These are phyloP conservation scores for Picochlorum costavermella DNA, from an alignment of 139 green algal genomes.

Conservation along the genomic window DNA sequence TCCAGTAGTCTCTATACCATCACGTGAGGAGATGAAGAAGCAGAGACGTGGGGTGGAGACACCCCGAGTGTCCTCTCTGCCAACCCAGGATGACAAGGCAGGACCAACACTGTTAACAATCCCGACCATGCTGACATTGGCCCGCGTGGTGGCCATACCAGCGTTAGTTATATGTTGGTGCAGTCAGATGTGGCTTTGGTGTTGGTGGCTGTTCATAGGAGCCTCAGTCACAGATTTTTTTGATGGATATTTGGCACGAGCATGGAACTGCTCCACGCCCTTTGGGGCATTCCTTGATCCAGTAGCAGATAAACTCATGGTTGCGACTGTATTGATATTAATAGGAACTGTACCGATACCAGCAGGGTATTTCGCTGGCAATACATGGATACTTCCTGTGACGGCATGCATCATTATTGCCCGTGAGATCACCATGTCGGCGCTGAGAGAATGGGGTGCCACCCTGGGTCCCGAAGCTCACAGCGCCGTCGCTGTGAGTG, in stretches of 20 bases:
- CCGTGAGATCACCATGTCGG: slow-evolving; percentile 86
- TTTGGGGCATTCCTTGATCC: slow-evolving; percentile 96
- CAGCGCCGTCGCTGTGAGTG: slow-evolving; percentile 68
- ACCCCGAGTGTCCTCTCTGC: no score
- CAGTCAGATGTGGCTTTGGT: slow-evolving; percentile 49
- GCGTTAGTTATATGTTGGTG: slow-evolving; percentile 44
- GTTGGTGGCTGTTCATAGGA: slow-evolving; percentile 63
- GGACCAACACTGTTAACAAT: slow-evolving; percentile 62
- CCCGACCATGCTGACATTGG: slow-evolving; percentile 80
- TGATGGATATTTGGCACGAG: slow-evolving; percentile 82
- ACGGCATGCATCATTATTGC: slow-evolving; percentile 67
- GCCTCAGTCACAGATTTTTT: slow-evolving; percentile 89
- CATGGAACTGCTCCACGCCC: slow-evolving; percentile 39
- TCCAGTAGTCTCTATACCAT: background rate
- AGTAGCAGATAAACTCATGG: slow-evolving; percentile 93
- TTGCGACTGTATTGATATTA: slow-evolving; percentile 68
- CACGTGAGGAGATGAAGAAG: background rate
- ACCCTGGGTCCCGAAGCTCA: slow-evolving; percentile 56
- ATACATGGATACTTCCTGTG: slow-evolving; percentile 64
- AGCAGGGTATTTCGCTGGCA: slow-evolving; percentile 48
- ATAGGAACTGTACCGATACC: slow-evolving; percentile 58
- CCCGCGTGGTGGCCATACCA: slow-evolving; percentile 71
- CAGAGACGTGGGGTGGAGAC: background rate
- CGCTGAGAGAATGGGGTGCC: slow-evolving; percentile 84
- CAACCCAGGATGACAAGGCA: background rate